Evolutionary conservation across 2,329 filamentous ascomycete genomes (phyloP).

Genomic region (Aspergillus ochraceus): DNA sequence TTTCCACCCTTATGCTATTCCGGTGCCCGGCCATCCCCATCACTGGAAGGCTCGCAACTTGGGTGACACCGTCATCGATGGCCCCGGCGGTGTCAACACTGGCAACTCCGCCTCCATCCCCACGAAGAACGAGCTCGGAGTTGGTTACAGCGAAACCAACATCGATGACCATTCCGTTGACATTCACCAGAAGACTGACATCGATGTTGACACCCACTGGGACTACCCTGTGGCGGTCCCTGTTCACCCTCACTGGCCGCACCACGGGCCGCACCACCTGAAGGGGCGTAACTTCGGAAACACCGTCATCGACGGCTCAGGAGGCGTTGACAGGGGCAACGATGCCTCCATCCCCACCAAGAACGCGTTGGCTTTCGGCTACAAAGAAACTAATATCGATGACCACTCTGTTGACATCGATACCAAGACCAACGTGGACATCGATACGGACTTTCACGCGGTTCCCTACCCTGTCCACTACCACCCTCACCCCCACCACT

Average conservation of each 20-base stretch:
- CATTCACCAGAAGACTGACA: neutral
- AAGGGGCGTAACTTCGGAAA: neutral
- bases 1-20: too few species aligned
- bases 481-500: neutral
- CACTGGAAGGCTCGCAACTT: too few species aligned
- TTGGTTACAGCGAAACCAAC: neutral
- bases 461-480: neutral
- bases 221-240: too few species aligned
- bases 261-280: neutral
- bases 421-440: neutral
- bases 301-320: neutral
- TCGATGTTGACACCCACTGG: too few species aligned
- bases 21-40: too few species aligned
- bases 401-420: constrained; percentile 11
- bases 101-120: too few species aligned
- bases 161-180: neutral
- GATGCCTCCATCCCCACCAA: neutral
- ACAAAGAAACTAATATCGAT: neutral
- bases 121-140: neutral
- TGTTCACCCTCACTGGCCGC: too few species aligned
- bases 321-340: neutral
- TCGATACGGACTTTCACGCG: neutral
- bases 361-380: neutral
- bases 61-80: neutral
- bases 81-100: neutral